Percentiles rank a stretch among this genome's conserved stretches.
Conservation (phyloP, 2,329 filamentous ascomycete genomes). For the Pyrenophora tritici-repentis region DNA sequence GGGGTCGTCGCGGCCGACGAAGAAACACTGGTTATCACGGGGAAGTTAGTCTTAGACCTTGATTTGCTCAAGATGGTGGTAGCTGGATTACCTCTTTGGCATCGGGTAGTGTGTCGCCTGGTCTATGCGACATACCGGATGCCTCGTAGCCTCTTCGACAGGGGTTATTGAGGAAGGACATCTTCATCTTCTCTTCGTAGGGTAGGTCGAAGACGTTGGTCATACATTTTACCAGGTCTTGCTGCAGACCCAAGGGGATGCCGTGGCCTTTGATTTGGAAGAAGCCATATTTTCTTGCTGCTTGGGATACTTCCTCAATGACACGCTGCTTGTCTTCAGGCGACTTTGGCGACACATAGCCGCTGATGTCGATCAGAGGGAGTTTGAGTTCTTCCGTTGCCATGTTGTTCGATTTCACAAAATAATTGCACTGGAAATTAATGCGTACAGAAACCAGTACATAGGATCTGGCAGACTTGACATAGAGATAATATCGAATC, state of each 20-base stretch:
- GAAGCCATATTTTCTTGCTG: conserved; percentile 15
- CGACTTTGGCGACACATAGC: neutral
- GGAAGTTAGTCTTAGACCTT: too few species aligned
- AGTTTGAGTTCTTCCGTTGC: too few species aligned
- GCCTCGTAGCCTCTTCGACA: conserved; percentile 6
- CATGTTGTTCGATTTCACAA: too few species aligned
- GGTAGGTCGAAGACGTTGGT: conserved; percentile 16
- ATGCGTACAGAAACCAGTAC: too few species aligned
- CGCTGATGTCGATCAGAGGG: too few species aligned
- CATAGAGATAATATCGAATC: too few species aligned
- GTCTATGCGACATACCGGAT: neutral
- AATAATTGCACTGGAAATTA: too few species aligned
- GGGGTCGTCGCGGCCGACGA: too few species aligned
- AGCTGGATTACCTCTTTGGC: conserved; percentile 23
- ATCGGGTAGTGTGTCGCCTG: conserved; percentile 11
- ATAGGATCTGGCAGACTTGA: too few species aligned
- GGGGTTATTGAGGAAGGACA: neutral
- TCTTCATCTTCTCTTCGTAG: conserved; percentile 16
- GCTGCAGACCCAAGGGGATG: conserved; percentile 13
- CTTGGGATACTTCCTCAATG: neutral
- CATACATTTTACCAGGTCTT: conserved; percentile 4
- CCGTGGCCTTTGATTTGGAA: conserved; percentile 21
- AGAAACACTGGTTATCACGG: neutral
- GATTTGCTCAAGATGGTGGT: too few species aligned
- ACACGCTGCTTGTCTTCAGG: neutral